These are phyloP conservation scores for Lipomyces yamanashiensis DNA, from an alignment of 805 yeast species.

Conservation along the genomic window DNA sequence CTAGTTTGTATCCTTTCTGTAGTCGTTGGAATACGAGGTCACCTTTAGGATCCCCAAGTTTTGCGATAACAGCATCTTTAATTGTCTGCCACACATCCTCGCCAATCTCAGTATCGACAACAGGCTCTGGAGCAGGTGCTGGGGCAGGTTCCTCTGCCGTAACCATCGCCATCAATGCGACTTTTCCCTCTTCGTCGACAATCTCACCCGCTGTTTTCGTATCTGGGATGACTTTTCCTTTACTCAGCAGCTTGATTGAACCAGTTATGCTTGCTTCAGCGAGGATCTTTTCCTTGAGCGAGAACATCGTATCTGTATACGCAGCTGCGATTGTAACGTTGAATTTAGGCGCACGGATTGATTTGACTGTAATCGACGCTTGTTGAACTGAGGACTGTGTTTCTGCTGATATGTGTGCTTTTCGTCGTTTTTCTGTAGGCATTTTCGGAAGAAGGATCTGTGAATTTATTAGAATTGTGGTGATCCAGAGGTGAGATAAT, in stretches of 20 bases:
- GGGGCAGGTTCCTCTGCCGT: slow-evolving; percentile 20
- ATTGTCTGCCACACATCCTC: slow-evolving; percentile 25
- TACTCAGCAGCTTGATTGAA: slow-evolving; percentile 20
- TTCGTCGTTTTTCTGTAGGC: slow-evolving; percentile 25
- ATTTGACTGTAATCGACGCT: slow-evolving; percentile 27
- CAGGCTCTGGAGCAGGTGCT: background rate
- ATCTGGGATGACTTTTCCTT: slow-evolving; percentile 33
- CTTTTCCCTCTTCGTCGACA: slow-evolving; percentile 25
- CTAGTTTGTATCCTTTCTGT: slow-evolving; percentile 23
- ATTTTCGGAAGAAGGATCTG: slow-evolving; percentile 27
- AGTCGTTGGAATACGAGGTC: slow-evolving; percentile 17
- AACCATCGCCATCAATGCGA: slow-evolving; percentile 34
- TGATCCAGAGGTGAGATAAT: too few relatives aligned
- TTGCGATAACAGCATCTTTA: slow-evolving; percentile 8
- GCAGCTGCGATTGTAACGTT: slow-evolving; percentile 9
- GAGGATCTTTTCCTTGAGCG: slow-evolving; percentile 17
- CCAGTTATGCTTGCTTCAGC: slow-evolving; percentile 14
- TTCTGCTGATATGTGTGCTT: background rate
- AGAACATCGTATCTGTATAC: slow-evolving; percentile 25
- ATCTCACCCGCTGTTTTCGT: slow-evolving; percentile 27
- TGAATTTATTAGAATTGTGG: background rate
- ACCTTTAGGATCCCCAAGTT: slow-evolving; percentile 21
- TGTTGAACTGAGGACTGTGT: background rate
- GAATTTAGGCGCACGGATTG: slow-evolving; percentile 35
- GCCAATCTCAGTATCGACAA: slow-evolving; percentile 1